A percentile compares a stretch with the other conserved stretches of the same genome.
Evolutionary conservation across 768 basidiomycete species (phyloP).

Genomic region (Kondoa subrosea): DNA sequence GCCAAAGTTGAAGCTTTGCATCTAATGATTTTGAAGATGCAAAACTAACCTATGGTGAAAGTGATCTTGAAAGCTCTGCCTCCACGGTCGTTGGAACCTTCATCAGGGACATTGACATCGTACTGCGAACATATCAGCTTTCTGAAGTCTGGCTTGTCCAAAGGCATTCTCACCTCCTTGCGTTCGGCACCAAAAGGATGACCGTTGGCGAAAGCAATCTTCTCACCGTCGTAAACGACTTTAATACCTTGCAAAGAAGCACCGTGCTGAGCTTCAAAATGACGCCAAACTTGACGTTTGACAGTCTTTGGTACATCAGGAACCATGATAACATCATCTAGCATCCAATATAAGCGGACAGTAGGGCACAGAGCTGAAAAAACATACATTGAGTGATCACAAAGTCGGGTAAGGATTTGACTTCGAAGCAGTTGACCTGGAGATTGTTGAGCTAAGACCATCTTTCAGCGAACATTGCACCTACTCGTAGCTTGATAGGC

Average conservation of each 20-base stretch:
- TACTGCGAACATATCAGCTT: not conserved
- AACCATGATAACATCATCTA: not conserved
- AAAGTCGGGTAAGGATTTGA: not conserved
- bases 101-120: not conserved
- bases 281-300: slow-evolving; percentile 5
- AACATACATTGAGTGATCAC: not conserved
- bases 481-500: not conserved
- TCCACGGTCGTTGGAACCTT: not conserved
- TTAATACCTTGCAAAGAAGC: not conserved
- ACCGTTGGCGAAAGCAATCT: not conserved
- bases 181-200: not conserved
- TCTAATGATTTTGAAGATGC: not conserved
- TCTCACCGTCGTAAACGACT: not conserved
- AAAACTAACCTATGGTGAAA: not conserved
- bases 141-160: too few species aligned
- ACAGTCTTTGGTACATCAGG: slow-evolving; percentile 1
- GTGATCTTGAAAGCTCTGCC: not conserved
- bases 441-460: not conserved
- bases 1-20: too few species aligned
- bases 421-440: not conserved
- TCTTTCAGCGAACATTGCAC: not conserved
- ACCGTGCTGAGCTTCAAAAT: not conserved
- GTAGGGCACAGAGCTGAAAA: not conserved
- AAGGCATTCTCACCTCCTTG: not conserved
- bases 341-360: not conserved